phyloP scores from a whole-genome alignment of 1,284 basidiomycete genomes.

The Leccinum huronense region DNA sequence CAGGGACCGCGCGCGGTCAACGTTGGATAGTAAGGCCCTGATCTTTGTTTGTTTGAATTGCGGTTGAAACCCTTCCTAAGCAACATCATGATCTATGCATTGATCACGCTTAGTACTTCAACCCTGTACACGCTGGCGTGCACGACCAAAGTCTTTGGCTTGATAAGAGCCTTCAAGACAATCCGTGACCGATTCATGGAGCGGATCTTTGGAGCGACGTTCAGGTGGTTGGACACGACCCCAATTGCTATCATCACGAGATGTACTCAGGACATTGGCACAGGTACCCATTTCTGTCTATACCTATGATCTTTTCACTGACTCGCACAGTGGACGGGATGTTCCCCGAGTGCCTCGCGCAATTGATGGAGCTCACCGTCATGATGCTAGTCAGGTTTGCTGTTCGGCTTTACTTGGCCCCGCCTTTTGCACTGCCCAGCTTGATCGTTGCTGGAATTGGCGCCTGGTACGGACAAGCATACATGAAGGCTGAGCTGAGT shows the following conservation, averaged over 20 bases:
- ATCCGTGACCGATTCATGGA: constrained; percentile 60
- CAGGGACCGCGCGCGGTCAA: constrained; percentile 34
- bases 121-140: constrained; percentile 5
- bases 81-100: constrained; percentile 5
- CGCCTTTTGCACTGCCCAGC: constrained; percentile 37
- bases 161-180: constrained; percentile 53
- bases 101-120: constrained; percentile 4
- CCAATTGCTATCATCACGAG: constrained; percentile 19
- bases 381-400: constrained; percentile 40
- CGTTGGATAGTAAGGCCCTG: constrained; percentile 31
- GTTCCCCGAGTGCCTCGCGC: constrained; percentile 2
- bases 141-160: constrained; percentile 38
- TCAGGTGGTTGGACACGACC: constrained; percentile 53
- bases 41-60: not conserved
- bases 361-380: not conserved
- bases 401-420: constrained; percentile 45
- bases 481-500: constrained; percentile 44
- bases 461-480: constrained; percentile 44
- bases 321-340: constrained; percentile 13
- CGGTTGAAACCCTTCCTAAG: not conserved
- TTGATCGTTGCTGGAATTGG: constrained; percentile 42
- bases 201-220: constrained; percentile 54
- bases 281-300: constrained; percentile 7
- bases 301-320: constrained; percentile 11
- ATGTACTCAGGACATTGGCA: constrained; percentile 26